Conservation (phyloP, 768 basidiomycete species). For the Tylopilus subfusipes region DNA sequence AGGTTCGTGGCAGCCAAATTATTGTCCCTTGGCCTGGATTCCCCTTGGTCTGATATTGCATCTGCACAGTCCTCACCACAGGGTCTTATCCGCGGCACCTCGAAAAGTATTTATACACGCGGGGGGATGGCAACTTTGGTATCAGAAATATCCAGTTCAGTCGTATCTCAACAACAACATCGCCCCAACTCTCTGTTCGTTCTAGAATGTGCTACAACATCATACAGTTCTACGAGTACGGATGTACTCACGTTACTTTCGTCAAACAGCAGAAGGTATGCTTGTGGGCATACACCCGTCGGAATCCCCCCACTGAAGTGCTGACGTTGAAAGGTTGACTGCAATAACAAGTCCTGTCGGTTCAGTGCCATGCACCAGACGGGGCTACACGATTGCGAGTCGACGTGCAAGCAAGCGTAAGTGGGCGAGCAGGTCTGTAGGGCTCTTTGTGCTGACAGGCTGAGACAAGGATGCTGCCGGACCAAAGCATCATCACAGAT, state of each 20-base stretch:
- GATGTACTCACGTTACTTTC: conserved; percentile 32
- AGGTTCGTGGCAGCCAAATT: conserved; percentile 3
- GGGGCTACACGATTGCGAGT: conserved; percentile 35
- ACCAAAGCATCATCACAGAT: conserved; percentile 29
- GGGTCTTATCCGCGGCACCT: conserved; percentile 2
- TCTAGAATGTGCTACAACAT: conserved; percentile 35
- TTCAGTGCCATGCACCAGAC: conserved; percentile 37
- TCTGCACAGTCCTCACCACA: conserved; percentile 2
- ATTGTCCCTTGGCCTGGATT: background rate
- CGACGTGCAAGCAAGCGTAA: conserved; percentile 38
- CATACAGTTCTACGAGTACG: conserved; percentile 31
- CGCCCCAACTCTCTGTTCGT: background rate
- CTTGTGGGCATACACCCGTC: background rate
- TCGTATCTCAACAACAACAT: background rate
- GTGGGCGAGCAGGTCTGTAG: background rate
- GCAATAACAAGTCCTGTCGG: conserved; percentile 37
- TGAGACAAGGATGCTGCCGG: conserved; percentile 25
- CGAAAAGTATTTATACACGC: conserved; percentile 22
- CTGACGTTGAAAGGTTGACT: conserved; percentile 43
- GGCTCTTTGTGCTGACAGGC: conserved; percentile 1
- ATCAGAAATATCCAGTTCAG: conserved; percentile 4
- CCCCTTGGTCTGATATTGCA: too few relatives aligned
- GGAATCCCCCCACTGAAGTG: background rate
- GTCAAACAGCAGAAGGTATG: conserved; percentile 36
- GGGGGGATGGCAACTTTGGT: background rate